Conservation (phyloP, 75 land plant genomes). For the Pinus albicaulis region DNA sequence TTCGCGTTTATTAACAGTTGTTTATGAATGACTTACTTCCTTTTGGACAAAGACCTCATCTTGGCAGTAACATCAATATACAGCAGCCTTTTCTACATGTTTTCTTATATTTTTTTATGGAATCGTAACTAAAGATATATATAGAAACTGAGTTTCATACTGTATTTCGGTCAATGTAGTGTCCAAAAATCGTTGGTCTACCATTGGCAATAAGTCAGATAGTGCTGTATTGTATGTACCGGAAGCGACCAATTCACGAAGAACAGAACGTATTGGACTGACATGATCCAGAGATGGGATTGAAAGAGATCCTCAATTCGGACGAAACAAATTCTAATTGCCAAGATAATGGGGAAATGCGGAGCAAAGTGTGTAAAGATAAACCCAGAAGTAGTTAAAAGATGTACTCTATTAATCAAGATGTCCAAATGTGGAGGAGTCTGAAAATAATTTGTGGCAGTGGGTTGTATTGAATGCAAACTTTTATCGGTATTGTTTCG, state of each 20-base stretch:
- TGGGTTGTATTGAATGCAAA: no score
- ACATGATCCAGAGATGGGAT: no score
- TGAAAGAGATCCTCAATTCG: no score
- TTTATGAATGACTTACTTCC: constrained; percentile 62
- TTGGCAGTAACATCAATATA: constrained; percentile 37
- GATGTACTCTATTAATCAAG: no score
- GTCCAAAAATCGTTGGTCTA: constrained; percentile 36
- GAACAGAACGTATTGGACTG: no score
- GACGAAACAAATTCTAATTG: no score
- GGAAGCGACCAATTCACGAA: background rate
- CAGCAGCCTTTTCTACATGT: background rate
- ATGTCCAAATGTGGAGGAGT: no score
- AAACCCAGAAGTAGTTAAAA: no score
- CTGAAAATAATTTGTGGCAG: no score
- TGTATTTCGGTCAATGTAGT: constrained; percentile 11
- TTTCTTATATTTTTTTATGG: background rate
- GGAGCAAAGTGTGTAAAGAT: no score
- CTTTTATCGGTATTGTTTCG: no score
- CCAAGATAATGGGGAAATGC: no score
- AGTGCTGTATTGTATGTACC: constrained; percentile 39
- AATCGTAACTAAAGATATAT: background rate
- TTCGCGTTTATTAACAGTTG: constrained; percentile 46
- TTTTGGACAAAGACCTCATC: constrained; percentile 47
- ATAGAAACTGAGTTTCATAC: background rate
- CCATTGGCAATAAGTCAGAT: constrained; percentile 45